phyloP scores from a whole-genome alignment of 2,329 filamentous ascomycete species.

The Aspergillus latus region DNA sequence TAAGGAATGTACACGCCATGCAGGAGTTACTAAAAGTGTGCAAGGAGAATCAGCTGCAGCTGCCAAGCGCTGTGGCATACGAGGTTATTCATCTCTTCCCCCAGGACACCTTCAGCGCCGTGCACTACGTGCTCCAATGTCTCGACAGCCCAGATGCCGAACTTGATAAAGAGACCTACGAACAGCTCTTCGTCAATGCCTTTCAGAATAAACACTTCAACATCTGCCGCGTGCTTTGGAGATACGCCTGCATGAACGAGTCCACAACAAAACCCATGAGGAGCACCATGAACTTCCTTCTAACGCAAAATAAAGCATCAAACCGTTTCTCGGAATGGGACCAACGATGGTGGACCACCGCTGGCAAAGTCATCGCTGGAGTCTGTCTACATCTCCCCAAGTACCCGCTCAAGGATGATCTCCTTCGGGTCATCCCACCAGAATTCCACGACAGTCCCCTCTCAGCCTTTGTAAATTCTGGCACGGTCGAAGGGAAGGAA shows the following conservation, averaged over 20 bases:
- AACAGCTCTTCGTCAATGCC: slow-evolving; percentile 45
- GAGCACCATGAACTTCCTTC: slow-evolving; percentile 30
- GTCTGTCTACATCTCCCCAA: slow-evolving; percentile 24
- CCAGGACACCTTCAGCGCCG: slow-evolving; percentile 24
- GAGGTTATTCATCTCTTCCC: slow-evolving; percentile 31
- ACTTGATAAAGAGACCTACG: slow-evolving; percentile 29
- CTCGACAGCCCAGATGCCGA: slow-evolving; percentile 19
- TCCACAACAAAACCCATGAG: slow-evolving; percentile 37
- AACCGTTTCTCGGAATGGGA: slow-evolving; percentile 11
- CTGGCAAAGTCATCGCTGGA: slow-evolving; percentile 38
- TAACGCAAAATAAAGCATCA: slow-evolving; percentile 27
- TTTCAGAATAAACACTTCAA: slow-evolving; percentile 42
- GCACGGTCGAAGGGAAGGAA: slow-evolving; percentile 21
- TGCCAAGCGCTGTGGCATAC: slow-evolving; percentile 31
- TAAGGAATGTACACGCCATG: slow-evolving; percentile 27
- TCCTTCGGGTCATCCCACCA: slow-evolving; percentile 25
- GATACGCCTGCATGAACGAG: slow-evolving; percentile 46
- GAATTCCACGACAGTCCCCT: slow-evolving; percentile 31
- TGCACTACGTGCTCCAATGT: slow-evolving; percentile 26
- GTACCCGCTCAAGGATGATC: slow-evolving; percentile 11
- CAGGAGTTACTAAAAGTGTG: slow-evolving; percentile 35
- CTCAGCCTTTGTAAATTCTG: slow-evolving; percentile 23
- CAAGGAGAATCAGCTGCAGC: slow-evolving; percentile 25
- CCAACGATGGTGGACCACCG: slow-evolving; percentile 24
- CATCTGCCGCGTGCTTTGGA: slow-evolving; percentile 49